phyloP scores from a whole-genome alignment of 768 basidiomycete species.

The Boletus insuetus region DNA sequence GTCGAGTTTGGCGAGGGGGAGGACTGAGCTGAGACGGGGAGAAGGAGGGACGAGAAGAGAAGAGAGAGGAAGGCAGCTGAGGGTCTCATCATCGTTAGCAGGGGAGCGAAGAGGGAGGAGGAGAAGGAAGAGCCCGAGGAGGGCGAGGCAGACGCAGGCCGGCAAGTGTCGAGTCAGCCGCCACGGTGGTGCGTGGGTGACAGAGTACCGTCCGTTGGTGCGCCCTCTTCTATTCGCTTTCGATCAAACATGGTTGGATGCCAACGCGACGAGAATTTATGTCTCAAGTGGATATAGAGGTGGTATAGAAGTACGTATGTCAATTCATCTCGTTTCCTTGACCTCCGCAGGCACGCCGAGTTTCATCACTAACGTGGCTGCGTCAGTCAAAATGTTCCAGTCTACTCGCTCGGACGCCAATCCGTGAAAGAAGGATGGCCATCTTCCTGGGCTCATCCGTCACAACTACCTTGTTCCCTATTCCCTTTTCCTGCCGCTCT shows the following conservation, averaged over 20 bases:
- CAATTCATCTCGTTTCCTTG: constrained; percentile 5
- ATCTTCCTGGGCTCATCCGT: constrained; percentile 40
- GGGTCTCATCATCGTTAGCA: constrained; percentile 17
- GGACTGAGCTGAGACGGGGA: constrained; percentile 39
- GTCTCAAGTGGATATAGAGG: constrained; percentile 6
- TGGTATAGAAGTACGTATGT: neutral
- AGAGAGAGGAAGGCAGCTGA: constrained; percentile 14
- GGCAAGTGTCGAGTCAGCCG: constrained; percentile 27
- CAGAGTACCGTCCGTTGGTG: no score
- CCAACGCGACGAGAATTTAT: neutral
- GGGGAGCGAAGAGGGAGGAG: neutral
- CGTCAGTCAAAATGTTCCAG: constrained; percentile 50
- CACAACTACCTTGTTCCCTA: constrained; percentile 26
- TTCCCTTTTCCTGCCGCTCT: constrained; percentile 29
- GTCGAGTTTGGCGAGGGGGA: constrained; percentile 20
- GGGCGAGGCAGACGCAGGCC: constrained; percentile 4
- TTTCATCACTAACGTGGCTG: constrained; percentile 9
- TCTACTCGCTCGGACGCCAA: constrained; percentile 44
- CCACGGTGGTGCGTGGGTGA: constrained; percentile 18
- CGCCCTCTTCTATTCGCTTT: no score
- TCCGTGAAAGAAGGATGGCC: constrained; percentile 41
- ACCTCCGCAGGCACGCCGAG: constrained; percentile 18
- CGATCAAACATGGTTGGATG: neutral
- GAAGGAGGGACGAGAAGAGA: constrained; percentile 30
- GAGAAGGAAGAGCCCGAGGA: constrained; percentile 2